phyloP scores from a whole-genome alignment of 2,329 filamentous ascomycete species.

The Colletotrichum karsti region DNA sequence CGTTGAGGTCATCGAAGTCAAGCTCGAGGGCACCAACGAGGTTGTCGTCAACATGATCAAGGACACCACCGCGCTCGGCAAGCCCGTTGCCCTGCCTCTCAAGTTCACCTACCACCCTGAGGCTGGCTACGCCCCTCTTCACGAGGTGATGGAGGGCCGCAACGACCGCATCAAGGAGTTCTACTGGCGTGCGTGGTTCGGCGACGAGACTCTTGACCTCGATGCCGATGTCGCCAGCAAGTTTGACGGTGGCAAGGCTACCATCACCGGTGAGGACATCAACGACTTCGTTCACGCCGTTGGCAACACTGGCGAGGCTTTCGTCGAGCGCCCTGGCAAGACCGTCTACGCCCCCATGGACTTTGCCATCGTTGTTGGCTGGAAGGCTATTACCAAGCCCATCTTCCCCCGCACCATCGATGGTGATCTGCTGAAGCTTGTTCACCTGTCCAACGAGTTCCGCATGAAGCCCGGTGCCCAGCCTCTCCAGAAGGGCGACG shows the following conservation, averaged over 20 bases:
- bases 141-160: conserved; percentile 93
- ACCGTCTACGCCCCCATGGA: conserved; percentile 97
- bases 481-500: conserved; percentile 93
- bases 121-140: conserved; percentile 95
- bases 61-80: conserved; percentile 85
- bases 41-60: conserved; percentile 93
- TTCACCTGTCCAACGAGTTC: conserved; percentile 97
- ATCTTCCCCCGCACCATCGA: conserved; percentile 98
- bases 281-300: conserved; percentile 99
- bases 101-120: conserved; percentile 95
- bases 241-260: conserved; percentile 89
- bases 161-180: conserved; percentile 99
- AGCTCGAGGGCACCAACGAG: conserved; percentile 77
- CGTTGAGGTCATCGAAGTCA: conserved; percentile 87
- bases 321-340: conserved; percentile 95
- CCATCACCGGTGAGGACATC: conserved; percentile 90
- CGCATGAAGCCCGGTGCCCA: conserved; percentile 97
- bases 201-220: conserved; percentile 83
- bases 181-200: conserved; percentile 98
- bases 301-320: conserved; percentile 96
- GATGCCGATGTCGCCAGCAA: conserved; percentile 85
- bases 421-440: conserved; percentile 93
- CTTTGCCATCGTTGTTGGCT: conserved; percentile 96
- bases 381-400: conserved; percentile 99
- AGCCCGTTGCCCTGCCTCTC: conserved; percentile 83